Percentiles rank a stretch among this genome's conserved stretches.
phyloP scores from a whole-genome alignment of 805 yeast species.

The Kuraishia hungarica region DNA sequence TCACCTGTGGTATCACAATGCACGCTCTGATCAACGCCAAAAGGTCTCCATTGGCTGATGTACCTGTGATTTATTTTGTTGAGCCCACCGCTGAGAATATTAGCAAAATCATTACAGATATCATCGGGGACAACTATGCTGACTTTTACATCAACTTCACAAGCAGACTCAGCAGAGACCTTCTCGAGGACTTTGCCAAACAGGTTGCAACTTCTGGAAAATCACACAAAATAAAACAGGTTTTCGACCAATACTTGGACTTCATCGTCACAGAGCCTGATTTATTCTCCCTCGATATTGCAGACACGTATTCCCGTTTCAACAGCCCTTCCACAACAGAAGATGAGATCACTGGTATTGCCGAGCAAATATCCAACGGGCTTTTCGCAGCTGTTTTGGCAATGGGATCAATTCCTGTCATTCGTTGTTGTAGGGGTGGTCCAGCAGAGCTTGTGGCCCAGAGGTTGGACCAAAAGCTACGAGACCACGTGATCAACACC shows the following conservation, averaged over 20 bases:
- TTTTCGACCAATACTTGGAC: constrained; percentile 89
- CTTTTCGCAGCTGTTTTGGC: constrained; percentile 75
- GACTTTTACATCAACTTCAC: constrained; percentile 81
- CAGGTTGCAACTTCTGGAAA: constrained; percentile 67
- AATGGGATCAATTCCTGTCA: constrained; percentile 74
- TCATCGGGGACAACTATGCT: constrained; percentile 68
- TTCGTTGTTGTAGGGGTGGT: constrained; percentile 86
- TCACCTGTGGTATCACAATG: constrained; percentile 86
- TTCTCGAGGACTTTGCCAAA: constrained; percentile 84
- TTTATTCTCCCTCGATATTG: constrained; percentile 69
- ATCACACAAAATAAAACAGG: constrained; percentile 70
- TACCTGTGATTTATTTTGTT: constrained; percentile 88
- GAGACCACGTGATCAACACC: constrained; percentile 79
- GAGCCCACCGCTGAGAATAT: constrained; percentile 81
- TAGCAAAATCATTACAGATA: constrained; percentile 58
- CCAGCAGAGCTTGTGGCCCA: constrained; percentile 94
- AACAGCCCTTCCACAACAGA: constrained; percentile 70
- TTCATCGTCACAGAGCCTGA: constrained; percentile 91
- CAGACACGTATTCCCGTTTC: constrained; percentile 56
- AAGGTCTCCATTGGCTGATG: constrained; percentile 85
- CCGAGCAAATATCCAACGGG: constrained; percentile 71
- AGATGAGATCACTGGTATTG: constrained; percentile 57
- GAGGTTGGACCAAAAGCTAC: constrained; percentile 70
- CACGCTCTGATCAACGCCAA: constrained; percentile 67
- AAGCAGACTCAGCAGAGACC: constrained; percentile 63